These are phyloP conservation scores for Mycena galopus DNA, from an alignment of 768 basidiomycete genomes.

Conservation along the genomic window DNA sequence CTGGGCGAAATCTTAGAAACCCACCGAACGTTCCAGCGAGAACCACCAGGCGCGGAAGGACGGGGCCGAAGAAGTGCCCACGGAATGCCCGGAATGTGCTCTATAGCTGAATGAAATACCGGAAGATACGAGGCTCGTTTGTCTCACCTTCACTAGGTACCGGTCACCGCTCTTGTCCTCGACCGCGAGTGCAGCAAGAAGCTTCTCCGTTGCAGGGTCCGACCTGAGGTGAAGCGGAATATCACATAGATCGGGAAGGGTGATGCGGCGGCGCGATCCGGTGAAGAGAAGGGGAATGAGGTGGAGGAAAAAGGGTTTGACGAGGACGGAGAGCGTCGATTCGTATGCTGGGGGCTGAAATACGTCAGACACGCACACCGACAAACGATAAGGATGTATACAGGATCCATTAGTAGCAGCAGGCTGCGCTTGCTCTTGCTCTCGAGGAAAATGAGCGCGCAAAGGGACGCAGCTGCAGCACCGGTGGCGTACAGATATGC, in stretches of 20 bases:
- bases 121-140: neutral
- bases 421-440: conserved; percentile 22
- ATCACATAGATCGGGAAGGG: conserved; percentile 21
- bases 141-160: conserved; percentile 5
- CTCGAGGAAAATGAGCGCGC: conserved; percentile 20
- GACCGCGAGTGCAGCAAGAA: conserved; percentile 18
- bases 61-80: conserved; percentile 12
- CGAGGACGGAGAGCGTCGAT: conserved; percentile 25
- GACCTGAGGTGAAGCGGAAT: conserved; percentile 14
- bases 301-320: conserved; percentile 28
- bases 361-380: neutral
- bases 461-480: conserved; percentile 1
- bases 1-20: too few species aligned
- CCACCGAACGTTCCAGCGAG: conserved; percentile 10
- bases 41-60: conserved; percentile 11
- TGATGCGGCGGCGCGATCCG: conserved; percentile 15
- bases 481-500: neutral
- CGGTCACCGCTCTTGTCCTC: conserved; percentile 8
- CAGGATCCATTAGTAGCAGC: conserved; percentile 17
- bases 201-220: conserved; percentile 23
- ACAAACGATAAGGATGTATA: neutral
- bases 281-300: conserved; percentile 10
- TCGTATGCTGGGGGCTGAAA: conserved; percentile 26
- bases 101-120: neutral
- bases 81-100: conserved; percentile 15